These are phyloP conservation scores for Rosa chinensis DNA, from an alignment of 306 rosid genomes.

Conservation along the genomic window DNA sequence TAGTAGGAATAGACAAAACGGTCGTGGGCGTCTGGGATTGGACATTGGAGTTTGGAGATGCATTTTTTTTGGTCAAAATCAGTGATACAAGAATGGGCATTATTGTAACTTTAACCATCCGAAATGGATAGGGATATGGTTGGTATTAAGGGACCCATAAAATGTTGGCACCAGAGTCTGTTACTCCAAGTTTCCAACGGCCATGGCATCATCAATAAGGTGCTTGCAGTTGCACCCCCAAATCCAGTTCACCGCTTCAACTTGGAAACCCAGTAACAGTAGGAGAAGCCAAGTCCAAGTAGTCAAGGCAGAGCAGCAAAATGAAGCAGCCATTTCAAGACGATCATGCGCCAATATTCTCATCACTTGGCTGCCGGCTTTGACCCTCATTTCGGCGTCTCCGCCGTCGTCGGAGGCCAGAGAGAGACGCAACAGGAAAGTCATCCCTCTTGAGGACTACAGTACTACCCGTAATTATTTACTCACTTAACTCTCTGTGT, in stretches of 20 bases:
- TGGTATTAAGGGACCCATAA: neutral
- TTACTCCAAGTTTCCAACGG: neutral
- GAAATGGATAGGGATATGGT: conserved; percentile 16
- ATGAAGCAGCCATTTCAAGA: conserved; percentile 50
- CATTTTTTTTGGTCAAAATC: too few relatives aligned
- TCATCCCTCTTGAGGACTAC: conserved; percentile 70
- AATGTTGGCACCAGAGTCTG: neutral
- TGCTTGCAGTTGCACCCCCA: conserved; percentile 7
- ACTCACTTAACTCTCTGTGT: neutral
- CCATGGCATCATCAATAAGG: conserved; percentile 18
- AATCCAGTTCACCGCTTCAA: neutral
- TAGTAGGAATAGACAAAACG: too few relatives aligned
- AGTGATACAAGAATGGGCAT: neutral
- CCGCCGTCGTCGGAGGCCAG: conserved; percentile 48
- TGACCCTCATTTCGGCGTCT: conserved; percentile 36
- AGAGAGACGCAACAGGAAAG: conserved; percentile 68
- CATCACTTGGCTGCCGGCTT: conserved; percentile 48
- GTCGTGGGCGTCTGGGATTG: too few relatives aligned
- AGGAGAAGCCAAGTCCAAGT: neutral
- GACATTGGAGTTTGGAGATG: too few relatives aligned
- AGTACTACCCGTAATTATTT: conserved; percentile 48
- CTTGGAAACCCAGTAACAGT: neutral
- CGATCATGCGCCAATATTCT: conserved; percentile 55
- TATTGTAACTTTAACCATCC: conserved; percentile 1
- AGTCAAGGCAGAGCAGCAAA: conserved; percentile 8